Base-by-base conservation (phyloP, 73 alveolate species). In the Diophrys sp. region DNA sequence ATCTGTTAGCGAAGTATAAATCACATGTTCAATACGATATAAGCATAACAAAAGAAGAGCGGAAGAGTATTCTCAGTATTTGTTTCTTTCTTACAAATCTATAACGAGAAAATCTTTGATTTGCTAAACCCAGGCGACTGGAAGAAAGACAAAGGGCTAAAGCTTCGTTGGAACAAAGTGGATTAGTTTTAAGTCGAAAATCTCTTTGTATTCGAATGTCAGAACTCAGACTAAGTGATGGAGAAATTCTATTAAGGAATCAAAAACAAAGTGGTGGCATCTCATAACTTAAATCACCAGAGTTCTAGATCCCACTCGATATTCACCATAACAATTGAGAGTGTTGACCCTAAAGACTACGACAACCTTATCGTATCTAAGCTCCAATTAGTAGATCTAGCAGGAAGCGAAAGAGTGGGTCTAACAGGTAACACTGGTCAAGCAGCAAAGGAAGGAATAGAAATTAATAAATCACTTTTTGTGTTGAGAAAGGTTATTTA, bases 261-360 rank as follows among this genome's bases (percentile, higher is more conserved):
- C 56, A 94, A 81, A 78, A 96, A 94, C 86, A 87, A 98, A 79
- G 88, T 96, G 11, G 97, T 97, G 73, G 98, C 99, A 25, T 92
- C 97, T 0, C 97, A 97, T 33, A 96, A 95, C 71, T 89, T 94
- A 32, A 97, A 97, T 84, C 91, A 87, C 70, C 84, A 91, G 29
- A 94, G 99, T 25, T 85, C 97, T 28, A 82, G 99, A 29, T 94
- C 99, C 23, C 99, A 97, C 87, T 88, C 98, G 34, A 96, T 97
- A 23, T 91, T 97, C 71, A 95, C 95, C 70, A 71, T 97, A 0
- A 96, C 96, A 32, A 77, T 93, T 14, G 96, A 96, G 69, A 82
- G 96, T 33, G 90, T 82, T 25, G 96, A 94, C 44, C 89, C 90
- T 0, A 62, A 87, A 23, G 85, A 93, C 57, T 83, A 87, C 28